Base-by-base conservation (phyloP, 805 yeast species). In the Lachancea sp. region DNA sequence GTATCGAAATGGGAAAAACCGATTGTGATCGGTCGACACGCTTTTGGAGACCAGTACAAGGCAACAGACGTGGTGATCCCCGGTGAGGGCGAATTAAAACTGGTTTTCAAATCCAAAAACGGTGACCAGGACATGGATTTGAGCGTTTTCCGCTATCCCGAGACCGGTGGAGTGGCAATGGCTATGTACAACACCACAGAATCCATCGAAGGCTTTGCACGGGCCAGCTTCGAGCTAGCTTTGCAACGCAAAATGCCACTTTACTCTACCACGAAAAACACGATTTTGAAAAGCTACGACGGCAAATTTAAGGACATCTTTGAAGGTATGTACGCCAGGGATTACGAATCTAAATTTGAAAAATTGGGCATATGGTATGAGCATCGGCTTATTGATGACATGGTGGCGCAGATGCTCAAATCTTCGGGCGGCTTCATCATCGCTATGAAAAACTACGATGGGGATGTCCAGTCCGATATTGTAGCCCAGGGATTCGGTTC, bases 401-500 rank as follows among this genome's bases (percentile, higher is more conserved):
- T 91, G 98, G 98, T 91, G 41, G 98, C 98, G 18, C 97, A 91
- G 73, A 90, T 91, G 97, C 73, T 91, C 66, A 91, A 91, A 73
- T 87, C 96, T 38, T 81, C 78, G 62, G 98, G 98, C 59, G 97
- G 98, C 5, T 91, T 74, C 67, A 84, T 91, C 58, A 86, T 91
- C 69, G 98, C 98, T 39, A 79, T 91, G 84, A 91, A 91, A 75
- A 91, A 91, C 73, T 91, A 91, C 70, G 98, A 91, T 66, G 98
- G 98, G 67, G 98, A 91, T 65, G 98, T 91, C 46, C 90, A 89
- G 71, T 83, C 95, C 13, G 98, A 91, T 67, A 85, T 91, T 60
- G 96, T 91, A 47, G 98, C 98, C 26, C 98, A 91, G 71, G 98
- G 98, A 32, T 91, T 91, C 59, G 98, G 98, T 32, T 90, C 97